These are phyloP conservation scores for Radiomyces spectabilis DNA, from an alignment of 192 early-diverging fungal genomes.

Conservation along the genomic window DNA sequence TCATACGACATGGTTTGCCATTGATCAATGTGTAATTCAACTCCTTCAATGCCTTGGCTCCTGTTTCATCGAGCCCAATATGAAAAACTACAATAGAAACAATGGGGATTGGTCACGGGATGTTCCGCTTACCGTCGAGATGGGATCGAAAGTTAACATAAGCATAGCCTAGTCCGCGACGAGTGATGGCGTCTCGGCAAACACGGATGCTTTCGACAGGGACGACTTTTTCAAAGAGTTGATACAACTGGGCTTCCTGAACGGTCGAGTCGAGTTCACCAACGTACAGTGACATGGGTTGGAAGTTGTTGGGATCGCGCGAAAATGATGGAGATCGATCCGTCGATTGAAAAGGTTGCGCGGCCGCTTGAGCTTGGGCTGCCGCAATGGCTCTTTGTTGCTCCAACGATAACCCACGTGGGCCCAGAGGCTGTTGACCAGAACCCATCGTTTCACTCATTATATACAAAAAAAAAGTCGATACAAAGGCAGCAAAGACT, in stretches of 20 bases:
- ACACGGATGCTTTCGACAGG: slow-evolving; percentile 83
- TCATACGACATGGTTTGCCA: slow-evolving; percentile 83
- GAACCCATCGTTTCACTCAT: not conserved
- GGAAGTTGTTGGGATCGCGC: not conserved
- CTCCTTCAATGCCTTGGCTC: slow-evolving; percentile 66
- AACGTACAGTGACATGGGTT: slow-evolving; percentile 64
- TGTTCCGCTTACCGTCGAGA: slow-evolving; percentile 40
- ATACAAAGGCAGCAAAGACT: too few species aligned
- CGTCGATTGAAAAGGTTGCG: slow-evolving; percentile 4
- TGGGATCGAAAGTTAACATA: slow-evolving; percentile 86
- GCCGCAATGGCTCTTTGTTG: slow-evolving; percentile 45
- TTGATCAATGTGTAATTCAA: slow-evolving; percentile 85
- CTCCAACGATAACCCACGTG: slow-evolving; percentile 15
- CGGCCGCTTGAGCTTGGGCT: slow-evolving; percentile 30
- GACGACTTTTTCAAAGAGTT: slow-evolving; percentile 75
- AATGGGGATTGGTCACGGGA: not conserved
- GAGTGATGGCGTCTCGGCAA: slow-evolving; percentile 84
- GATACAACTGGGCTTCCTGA: slow-evolving; percentile 78
- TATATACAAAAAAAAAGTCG: too few species aligned
- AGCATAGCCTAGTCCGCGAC: slow-evolving; percentile 80
- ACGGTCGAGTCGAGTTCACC: slow-evolving; percentile 84
- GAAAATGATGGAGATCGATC: not conserved
- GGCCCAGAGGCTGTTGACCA: not conserved
- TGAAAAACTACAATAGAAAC: not conserved
- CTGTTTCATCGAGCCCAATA: too few species aligned